phyloP scores from a whole-genome alignment of 345 rosid species.

The Viola odorata region DNA sequence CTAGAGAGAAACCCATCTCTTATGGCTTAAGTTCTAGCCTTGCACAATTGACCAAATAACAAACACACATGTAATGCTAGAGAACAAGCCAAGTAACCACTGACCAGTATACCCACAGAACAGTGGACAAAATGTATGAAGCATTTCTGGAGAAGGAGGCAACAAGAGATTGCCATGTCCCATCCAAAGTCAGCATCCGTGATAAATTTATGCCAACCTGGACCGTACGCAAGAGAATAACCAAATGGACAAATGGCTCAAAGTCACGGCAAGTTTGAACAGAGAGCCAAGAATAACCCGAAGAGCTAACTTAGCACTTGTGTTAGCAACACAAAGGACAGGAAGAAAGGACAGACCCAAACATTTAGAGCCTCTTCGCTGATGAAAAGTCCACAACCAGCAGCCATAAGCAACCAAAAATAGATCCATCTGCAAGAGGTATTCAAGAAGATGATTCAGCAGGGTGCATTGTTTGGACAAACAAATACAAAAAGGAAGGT shows the following conservation, averaged over 20 bases:
- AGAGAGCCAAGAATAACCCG: background rate
- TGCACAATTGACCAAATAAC: background rate
- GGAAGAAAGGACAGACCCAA: conserved; percentile 74
- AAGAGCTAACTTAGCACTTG: conserved; percentile 4
- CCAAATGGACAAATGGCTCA: background rate
- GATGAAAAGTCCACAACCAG: conserved; percentile 77
- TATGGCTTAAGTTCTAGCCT: background rate
- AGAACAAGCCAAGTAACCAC: conserved; percentile 18
- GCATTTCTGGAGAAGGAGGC: conserved; percentile 62
- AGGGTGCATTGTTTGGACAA: background rate
- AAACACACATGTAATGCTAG: background rate
- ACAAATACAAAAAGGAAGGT: background rate
- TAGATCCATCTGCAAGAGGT: conserved; percentile 65
- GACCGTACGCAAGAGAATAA: conserved; percentile 7
- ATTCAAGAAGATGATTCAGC: conserved; percentile 12
- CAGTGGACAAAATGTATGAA: conserved; percentile 57
- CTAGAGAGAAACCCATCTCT: conserved; percentile 5
- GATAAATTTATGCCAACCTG: conserved; percentile 80
- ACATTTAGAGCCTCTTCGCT: conserved; percentile 92
- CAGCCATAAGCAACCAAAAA: conserved; percentile 95
- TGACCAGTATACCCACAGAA: conserved; percentile 87
- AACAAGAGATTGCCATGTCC: conserved; percentile 72
- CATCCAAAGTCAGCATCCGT: conserved; percentile 64
- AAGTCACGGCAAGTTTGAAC: too few relatives aligned
- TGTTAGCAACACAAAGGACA: conserved; percentile 52